Conservation (phyloP, 2,329 filamentous ascomycete genomes). For the Neofusicoccum sp. region DNA sequence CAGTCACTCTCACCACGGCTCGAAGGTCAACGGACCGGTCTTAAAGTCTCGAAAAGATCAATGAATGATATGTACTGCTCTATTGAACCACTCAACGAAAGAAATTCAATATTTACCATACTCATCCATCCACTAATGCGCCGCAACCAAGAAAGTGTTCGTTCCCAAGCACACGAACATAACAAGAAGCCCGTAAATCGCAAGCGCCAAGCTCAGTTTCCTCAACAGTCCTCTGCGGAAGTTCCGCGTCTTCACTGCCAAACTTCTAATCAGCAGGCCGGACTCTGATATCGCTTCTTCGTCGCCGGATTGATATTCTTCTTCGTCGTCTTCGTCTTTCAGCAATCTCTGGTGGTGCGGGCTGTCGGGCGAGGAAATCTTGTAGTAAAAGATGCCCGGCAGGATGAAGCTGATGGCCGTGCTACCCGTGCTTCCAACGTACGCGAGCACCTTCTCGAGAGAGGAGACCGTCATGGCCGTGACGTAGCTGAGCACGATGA, state of each 20-base stretch:
- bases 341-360: constrained; percentile 79
- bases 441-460: constrained; percentile 87
- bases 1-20: neutral
- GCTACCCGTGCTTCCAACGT: constrained; percentile 90
- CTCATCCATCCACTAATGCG: constrained; percentile 51
- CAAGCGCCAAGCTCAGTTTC: constrained; percentile 70
- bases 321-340: constrained; percentile 88
- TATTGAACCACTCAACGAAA: neutral
- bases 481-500: constrained; percentile 81
- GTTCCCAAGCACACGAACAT: constrained; percentile 86
- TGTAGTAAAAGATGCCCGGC: constrained; percentile 96
- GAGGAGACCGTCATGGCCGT: constrained; percentile 88
- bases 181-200: constrained; percentile 79
- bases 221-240: constrained; percentile 66
- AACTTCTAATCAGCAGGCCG: constrained; percentile 1
- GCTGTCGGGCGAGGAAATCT: constrained; percentile 88
- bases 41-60: neutral
- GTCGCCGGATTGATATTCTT: constrained; percentile 58
- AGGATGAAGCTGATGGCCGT: constrained; percentile 97
- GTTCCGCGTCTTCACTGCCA: constrained; percentile 56
- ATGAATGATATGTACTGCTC: neutral
- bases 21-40: neutral
- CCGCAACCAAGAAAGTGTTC: constrained; percentile 75
- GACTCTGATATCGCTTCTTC: constrained; percentile 42
- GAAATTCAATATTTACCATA: neutral